A percentile compares a stretch with the other conserved stretches of the same genome.
Conservation (phyloP, 257 asterid genomes). For the Capsicum rhomboideum region DNA sequence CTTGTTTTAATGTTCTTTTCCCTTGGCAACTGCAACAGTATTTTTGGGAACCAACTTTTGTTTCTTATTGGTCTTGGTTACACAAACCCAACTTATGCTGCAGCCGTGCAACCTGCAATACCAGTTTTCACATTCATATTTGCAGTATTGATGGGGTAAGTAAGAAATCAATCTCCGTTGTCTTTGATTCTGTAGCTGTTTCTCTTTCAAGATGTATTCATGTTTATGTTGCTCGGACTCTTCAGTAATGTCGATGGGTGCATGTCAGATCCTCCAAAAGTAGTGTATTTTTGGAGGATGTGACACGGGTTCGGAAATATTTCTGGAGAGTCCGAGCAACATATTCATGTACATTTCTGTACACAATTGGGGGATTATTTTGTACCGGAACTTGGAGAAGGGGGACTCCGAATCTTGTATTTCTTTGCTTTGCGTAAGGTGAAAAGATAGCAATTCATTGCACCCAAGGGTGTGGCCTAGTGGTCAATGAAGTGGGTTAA, state of each 20-base stretch:
- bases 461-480: too few relatives aligned
- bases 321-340: too few relatives aligned
- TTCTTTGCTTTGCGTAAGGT: neutral
- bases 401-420: neutral
- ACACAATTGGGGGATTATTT: neutral
- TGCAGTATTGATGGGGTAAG: slow-evolving; percentile 90
- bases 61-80: slow-evolving; percentile 93
- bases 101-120: slow-evolving; percentile 92
- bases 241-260: too few relatives aligned
- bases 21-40: slow-evolving; percentile 35
- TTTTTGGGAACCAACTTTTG: slow-evolving; percentile 93
- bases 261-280: too few relatives aligned
- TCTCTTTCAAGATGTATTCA: neutral
- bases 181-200: neutral
- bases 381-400: neutral
- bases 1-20: neutral
- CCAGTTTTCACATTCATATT: slow-evolving; percentile 94
- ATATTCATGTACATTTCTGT: neutral
- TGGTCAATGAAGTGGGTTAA: too few relatives aligned
- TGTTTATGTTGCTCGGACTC: too few relatives aligned
- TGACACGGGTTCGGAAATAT: too few relatives aligned
- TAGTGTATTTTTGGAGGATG: too few relatives aligned
- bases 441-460: neutral
- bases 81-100: slow-evolving; percentile 95
- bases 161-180: neutral